Conservation (phyloP, 805 yeast genomes). For the Lipomyces lipofer region DNA sequence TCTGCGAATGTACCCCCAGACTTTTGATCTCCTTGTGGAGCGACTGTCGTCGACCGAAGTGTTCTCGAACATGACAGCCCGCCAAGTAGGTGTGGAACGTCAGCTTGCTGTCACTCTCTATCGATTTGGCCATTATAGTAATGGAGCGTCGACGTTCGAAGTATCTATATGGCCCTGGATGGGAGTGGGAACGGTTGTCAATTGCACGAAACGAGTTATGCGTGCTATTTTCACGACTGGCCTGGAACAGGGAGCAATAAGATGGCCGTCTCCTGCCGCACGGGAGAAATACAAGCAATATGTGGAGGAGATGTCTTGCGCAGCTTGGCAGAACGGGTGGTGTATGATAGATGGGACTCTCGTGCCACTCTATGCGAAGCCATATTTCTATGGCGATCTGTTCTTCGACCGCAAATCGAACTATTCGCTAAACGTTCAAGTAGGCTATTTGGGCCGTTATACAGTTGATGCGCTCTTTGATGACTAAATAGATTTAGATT, state of each 20-base stretch:
- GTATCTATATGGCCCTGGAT: background rate
- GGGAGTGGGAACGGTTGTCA: background rate
- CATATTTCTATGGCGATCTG: background rate
- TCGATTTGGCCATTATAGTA: background rate
- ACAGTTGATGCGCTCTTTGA: too few species aligned
- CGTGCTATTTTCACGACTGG: background rate
- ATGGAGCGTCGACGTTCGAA: background rate
- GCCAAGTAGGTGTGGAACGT: background rate
- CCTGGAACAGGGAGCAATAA: background rate
- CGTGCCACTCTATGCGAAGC: background rate
- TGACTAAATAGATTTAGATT: background rate
- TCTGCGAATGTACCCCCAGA: background rate
- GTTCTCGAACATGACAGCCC: background rate
- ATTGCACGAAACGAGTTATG: background rate
- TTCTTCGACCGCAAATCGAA: background rate
- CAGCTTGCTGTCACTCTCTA: background rate
- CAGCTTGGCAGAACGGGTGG: background rate
- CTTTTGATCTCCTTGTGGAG: background rate
- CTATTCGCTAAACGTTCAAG: background rate
- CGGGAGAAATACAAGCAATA: background rate
- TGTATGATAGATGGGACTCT: background rate
- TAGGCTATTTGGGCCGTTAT: too few species aligned
- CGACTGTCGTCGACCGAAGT: background rate
- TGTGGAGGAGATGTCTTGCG: background rate
- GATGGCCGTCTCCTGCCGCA: background rate